Conservation (phyloP, 345 rosid species). For the Erysimum cheiranthoides region DNA sequence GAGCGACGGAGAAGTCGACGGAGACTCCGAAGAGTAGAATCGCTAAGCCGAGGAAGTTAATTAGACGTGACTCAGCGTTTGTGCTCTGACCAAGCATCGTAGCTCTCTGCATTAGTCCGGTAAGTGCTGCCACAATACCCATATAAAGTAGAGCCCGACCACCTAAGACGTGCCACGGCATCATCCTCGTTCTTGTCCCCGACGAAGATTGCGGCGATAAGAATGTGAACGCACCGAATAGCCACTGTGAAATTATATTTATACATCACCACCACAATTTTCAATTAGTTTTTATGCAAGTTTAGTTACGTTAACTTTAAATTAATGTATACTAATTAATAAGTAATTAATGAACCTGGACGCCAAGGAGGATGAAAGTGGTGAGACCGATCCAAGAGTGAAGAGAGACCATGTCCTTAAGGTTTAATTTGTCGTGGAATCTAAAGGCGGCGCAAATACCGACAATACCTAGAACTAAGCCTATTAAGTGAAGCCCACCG, state of each 20-base stretch:
- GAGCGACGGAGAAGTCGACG: slow-evolving; percentile 75
- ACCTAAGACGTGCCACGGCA: slow-evolving; percentile 76
- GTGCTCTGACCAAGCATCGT: slow-evolving; percentile 37
- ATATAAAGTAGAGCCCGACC: slow-evolving; percentile 76
- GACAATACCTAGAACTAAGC: slow-evolving; percentile 61
- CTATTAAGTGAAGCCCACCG: slow-evolving; percentile 63
- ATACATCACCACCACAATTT: slow-evolving; percentile 1
- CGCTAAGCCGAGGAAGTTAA: slow-evolving; percentile 71
- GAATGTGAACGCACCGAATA: slow-evolving; percentile 60
- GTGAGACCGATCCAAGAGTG: slow-evolving; percentile 88
- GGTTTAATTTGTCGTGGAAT: slow-evolving; percentile 63
- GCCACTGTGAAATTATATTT: slow-evolving; percentile 63
- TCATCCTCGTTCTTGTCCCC: slow-evolving; percentile 39
- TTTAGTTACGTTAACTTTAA: slow-evolving; percentile 1
- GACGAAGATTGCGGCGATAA: slow-evolving; percentile 43
- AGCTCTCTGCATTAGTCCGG: slow-evolving; percentile 71
- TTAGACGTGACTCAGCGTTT: slow-evolving; percentile 58
- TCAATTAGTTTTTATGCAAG: background rate
- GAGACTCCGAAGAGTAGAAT: slow-evolving; percentile 80
- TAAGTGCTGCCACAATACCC: slow-evolving; percentile 81
- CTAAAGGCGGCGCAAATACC: slow-evolving; percentile 83
- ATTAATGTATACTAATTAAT: background rate
- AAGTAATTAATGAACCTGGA: slow-evolving; percentile 59
- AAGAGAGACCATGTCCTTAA: slow-evolving; percentile 60
- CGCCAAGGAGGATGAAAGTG: slow-evolving; percentile 63